Conservation (phyloP, 805 yeast species). For the Danielia reshetovae region DNA sequence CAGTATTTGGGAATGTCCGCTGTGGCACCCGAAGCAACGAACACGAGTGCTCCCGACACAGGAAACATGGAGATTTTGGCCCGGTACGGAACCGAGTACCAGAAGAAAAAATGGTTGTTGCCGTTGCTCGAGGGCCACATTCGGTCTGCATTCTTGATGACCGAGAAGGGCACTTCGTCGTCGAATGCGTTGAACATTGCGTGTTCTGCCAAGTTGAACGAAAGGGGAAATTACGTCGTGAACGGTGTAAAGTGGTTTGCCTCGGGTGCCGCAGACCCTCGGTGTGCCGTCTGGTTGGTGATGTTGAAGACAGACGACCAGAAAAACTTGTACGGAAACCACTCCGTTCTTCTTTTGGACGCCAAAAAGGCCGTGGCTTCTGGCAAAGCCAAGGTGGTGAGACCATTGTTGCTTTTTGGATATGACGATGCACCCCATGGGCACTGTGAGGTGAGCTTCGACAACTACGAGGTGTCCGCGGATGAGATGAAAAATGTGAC, state of each 20-base stretch:
- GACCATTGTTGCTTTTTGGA: constrained; percentile 55
- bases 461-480: constrained; percentile 43
- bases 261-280: constrained; percentile 67
- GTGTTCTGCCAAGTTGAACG: constrained; percentile 35
- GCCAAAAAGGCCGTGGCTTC: constrained; percentile 45
- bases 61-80: constrained; percentile 55
- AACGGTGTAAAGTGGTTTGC: constrained; percentile 70
- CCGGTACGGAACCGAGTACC: constrained; percentile 37
- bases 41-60: constrained; percentile 61
- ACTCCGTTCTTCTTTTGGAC: constrained; percentile 54
- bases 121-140: constrained; percentile 54
- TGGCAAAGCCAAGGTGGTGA: constrained; percentile 44
- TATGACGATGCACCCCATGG: constrained; percentile 72
- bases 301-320: constrained; percentile 46
- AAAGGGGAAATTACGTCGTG: constrained; percentile 44
- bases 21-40: constrained; percentile 57
- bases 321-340: constrained; percentile 43
- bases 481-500: constrained; percentile 40
- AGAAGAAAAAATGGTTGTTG: constrained; percentile 43
- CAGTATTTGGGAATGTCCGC: constrained; percentile 53
- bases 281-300: constrained; percentile 50
- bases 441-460: constrained; percentile 57
- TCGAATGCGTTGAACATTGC: constrained; percentile 61
- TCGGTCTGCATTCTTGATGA: constrained; percentile 62
- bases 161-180: constrained; percentile 56